Evolutionary conservation across 305 asterid genomes (phyloP), one percentile per base, ranked within the genome.

Genomic region (Andrographis paniculata): DNA sequence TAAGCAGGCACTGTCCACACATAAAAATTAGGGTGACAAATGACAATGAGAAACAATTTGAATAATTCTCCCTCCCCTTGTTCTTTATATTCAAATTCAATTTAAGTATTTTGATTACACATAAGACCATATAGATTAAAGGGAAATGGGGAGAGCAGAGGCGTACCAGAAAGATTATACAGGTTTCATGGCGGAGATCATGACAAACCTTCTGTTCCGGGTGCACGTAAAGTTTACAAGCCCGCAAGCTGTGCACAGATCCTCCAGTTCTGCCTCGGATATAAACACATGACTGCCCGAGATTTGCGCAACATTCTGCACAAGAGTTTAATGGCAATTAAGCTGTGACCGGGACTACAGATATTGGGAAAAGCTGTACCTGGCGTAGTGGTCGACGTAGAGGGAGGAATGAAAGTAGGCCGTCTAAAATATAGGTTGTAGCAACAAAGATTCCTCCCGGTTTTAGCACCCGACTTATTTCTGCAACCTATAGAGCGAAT

Each of bases 381-480:
- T 68, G 79, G 11, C 93, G 93, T 17, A 83, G 22, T 43, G 77
- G 72, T 60, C 62, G 35, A 10, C 75, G 55, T 9, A 78, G 66
- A 2, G 96, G 94, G 54, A 74, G 23, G 45, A 66, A 62, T 17
- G 79, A 64, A 38, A 73, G 45, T 14, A 48, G 63, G 17, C 94
- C 96, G 56, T 87, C 96, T 19, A 74, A 4, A 45, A 83, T 70
- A 67, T 67, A 87, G n/a, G 96, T 82, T 12, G 96, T 64, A 1
- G 93, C 96, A 19, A 87, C 78, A 43, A 87, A 87, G 50, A 80
- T 52, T 40, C 96, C 96, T 35, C 96, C 93, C 11, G 94, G 94
- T 59, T 78, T 77, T 50, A 83, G 63, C 42, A 80, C 83, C 17
- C 96, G 84, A 14, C 93, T 87, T 62, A 87, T 76, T 72, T 87